Base-by-base conservation (phyloP, 768 basidiomycete species). In the Filobasidium wieringae region DNA sequence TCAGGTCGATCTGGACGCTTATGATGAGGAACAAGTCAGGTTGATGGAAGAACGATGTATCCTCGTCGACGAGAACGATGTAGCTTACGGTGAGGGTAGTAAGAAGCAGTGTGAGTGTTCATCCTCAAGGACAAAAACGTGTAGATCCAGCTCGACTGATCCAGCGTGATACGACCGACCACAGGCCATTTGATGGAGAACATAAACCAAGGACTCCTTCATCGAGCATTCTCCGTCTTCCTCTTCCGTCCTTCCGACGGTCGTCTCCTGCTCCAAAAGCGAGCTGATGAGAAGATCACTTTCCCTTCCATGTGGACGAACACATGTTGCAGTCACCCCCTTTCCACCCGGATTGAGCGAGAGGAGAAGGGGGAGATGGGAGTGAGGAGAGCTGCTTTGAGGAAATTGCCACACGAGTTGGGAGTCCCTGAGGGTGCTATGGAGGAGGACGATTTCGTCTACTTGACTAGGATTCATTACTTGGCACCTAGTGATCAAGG, bases 221-320 rank as follows among this genome's bases (percentile, higher is more conserved):
- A 99, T 74, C 86, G 95, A 37, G 95, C 95, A 17, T 99, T 99
- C 78, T 96, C 92, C 59, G 92, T 85, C 33, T 97, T 99, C 74
- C 81, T 96, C 63, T 99, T 97, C 79, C 79, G 90, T 34, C 95
- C 95, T 2, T 82, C 83, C 12, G 90, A 96, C 72, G 95, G 95
- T 45, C 87, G 85, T 73, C 80, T 99, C 17, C 79, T 99, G 27
- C 80, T 99, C 43, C 95, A 99, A 72, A 89, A 90, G 74, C 82
- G 95, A 34, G 95, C 95, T 19, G 79, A 84, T n/a, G 91, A 93
- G 77, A 99, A 99, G 79, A 99, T 99, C 70, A 99, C 95, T 7
- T 99, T 99, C 77, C 95, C 95, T 5, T 81, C 88, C 66, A 91
- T 96, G 91, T 99, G 95, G 95, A 99, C 95, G 31, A 99, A 99